Conservation (phyloP, 208 protist genomes). For the Leishmania martiniquensis region DNA sequence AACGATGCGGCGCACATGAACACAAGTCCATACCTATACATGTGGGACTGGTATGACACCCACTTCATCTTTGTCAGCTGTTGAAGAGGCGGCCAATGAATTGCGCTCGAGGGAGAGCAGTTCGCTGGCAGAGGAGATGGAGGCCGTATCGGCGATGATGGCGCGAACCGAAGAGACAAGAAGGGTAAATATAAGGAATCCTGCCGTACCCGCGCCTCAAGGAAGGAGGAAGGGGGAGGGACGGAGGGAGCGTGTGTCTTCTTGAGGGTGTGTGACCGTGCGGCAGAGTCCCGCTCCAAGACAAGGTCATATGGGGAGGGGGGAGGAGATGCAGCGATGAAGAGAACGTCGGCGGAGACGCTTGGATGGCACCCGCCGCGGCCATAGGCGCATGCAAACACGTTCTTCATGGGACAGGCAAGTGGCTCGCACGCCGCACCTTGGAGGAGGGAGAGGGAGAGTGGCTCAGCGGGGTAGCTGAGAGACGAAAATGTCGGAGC, state of each 20-base stretch:
- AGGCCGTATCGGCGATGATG: background rate
- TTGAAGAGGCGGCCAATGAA: background rate
- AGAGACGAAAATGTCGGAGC: too few species aligned
- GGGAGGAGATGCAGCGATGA: background rate
- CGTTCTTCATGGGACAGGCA: background rate
- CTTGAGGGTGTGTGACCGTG: background rate
- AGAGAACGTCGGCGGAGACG: background rate
- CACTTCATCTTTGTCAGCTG: constrained; percentile 19
- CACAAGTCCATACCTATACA: constrained; percentile 74
- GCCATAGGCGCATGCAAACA: background rate
- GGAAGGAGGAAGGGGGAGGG: background rate
- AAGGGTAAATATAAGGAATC: background rate
- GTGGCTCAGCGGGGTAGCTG: too few species aligned
- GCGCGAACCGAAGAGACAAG: background rate
- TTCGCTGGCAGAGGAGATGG: background rate
- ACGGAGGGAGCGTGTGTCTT: background rate
- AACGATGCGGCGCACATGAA: constrained; percentile 76
- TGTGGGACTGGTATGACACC: constrained; percentile 55
- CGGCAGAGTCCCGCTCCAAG: background rate
- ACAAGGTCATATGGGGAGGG: background rate
- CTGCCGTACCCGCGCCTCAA: background rate
- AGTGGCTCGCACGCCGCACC: background rate
- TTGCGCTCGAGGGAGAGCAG: background rate
- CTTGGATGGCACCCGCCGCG: background rate
- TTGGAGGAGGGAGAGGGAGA: too few species aligned